phyloP scores from a whole-genome alignment of 1,284 basidiomycete species.

The Leccinum pallidistipes region DNA sequence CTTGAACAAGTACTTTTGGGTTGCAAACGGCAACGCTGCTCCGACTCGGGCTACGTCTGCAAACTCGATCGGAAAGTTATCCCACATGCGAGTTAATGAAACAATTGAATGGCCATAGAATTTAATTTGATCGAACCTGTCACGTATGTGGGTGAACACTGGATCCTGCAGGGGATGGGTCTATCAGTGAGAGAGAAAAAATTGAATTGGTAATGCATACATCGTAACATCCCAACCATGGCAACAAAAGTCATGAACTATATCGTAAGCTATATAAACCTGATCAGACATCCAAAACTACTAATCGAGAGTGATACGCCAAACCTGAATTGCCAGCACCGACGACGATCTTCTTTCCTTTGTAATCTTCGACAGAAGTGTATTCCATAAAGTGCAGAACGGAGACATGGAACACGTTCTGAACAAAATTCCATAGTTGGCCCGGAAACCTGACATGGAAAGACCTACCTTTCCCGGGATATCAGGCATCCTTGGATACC shows the following conservation, averaged over 20 bases:
- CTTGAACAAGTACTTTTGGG: conserved; percentile 14
- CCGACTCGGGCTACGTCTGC: conserved; percentile 20
- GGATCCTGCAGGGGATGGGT: conserved; percentile 17
- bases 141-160: conserved; percentile 9
- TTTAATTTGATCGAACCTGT: conserved; percentile 17
- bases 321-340: conserved; percentile 24
- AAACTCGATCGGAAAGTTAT: conserved; percentile 27
- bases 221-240: conserved; percentile 27
- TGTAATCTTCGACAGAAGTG: conserved; percentile 32
- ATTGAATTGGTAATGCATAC: conserved; percentile 8
- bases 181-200: not conserved
- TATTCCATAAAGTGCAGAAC: conserved; percentile 41
- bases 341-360: conserved; percentile 23
- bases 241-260: conserved; percentile 26
- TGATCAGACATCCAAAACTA: not conserved
- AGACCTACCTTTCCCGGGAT: conserved; percentile 4
- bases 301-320: not conserved
- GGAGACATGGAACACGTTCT: conserved; percentile 24
- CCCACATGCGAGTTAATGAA: conserved; percentile 5
- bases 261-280: conserved; percentile 26
- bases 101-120: not conserved
- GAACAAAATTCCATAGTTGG: not conserved
- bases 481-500: conserved; percentile 29
- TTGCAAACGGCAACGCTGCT: conserved; percentile 22
- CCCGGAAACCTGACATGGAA: not conserved